Percentiles rank a stretch among this genome's conserved stretches.
Conservation (phyloP, 2,329 filamentous ascomycete genomes). For the Huntiella savannae region DNA sequence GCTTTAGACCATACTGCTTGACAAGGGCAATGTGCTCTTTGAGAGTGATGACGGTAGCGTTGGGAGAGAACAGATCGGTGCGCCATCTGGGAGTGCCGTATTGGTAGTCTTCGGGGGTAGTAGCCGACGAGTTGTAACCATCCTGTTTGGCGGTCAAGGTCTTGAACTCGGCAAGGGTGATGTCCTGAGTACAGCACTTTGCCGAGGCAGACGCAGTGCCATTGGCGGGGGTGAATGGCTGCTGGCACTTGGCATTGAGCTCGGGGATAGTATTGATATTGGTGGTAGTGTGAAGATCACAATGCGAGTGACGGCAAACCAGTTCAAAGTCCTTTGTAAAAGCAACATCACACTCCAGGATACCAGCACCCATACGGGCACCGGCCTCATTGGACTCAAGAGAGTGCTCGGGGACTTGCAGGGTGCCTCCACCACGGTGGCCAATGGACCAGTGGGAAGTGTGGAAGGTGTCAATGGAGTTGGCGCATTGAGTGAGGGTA, state of each 20-base stretch:
- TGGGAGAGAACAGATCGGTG: constrained; percentile 46
- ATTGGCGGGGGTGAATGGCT: constrained; percentile 37
- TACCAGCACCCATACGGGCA: constrained; percentile 46
- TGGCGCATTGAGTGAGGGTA: constrained; percentile 36
- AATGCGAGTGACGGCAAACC: constrained; percentile 50
- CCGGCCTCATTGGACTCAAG: constrained; percentile 39
- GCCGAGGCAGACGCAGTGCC: constrained; percentile 34
- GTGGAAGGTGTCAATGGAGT: constrained; percentile 29
- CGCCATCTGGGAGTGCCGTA: constrained; percentile 40
- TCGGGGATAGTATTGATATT: constrained; percentile 43
- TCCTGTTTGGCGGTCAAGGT: constrained; percentile 55
- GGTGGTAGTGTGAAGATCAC: constrained; percentile 49
- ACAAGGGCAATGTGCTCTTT: constrained; percentile 43
- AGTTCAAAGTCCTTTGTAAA: constrained; percentile 46
- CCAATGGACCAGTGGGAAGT: constrained; percentile 38
- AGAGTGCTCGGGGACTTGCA: constrained; percentile 47
- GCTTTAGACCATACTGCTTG: constrained; percentile 38
- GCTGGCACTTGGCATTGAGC: constrained; percentile 43
- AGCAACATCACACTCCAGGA: constrained; percentile 48
- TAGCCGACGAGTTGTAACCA: constrained; percentile 36
- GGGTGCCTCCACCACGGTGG: constrained; percentile 41
- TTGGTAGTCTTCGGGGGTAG: constrained; percentile 37
- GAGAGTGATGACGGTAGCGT: constrained; percentile 41
- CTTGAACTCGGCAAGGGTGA: constrained; percentile 49
- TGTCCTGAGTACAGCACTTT: constrained; percentile 53